Percentiles rank a stretch among this genome's conserved stretches.
These are phyloP conservation scores for Fusarium oxysporum DNA, from an alignment of 2,329 filamentous ascomycete genomes.

Conservation along the genomic window DNA sequence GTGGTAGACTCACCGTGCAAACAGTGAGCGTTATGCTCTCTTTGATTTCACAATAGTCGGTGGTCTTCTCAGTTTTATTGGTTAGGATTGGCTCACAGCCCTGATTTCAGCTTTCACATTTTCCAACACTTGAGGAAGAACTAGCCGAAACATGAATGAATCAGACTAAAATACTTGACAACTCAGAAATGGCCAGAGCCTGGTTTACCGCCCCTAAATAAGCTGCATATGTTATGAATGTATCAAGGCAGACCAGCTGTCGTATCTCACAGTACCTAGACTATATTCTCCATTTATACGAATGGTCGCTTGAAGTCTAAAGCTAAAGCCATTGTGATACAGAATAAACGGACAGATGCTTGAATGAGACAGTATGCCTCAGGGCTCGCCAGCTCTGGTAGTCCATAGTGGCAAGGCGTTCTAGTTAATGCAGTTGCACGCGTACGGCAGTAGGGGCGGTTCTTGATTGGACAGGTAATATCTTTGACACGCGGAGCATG, in stretches of 20 bases:
- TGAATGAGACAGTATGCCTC: constrained; percentile 1
- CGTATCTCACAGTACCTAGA: not conserved
- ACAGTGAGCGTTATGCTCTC: not conserved
- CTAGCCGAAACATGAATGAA: not conserved
- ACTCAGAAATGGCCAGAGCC: not conserved
- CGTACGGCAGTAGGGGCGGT: not conserved
- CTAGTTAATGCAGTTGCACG: constrained; percentile 21
- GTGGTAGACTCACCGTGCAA: not conserved
- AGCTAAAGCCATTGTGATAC: constrained; percentile 6
- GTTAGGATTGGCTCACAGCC: not conserved
- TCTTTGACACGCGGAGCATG: constrained; percentile 33
- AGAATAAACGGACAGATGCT: not conserved
- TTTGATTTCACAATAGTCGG: not conserved
- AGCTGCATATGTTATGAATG: not conserved
- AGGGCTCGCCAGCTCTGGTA: not conserved
- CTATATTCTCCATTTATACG: not conserved
- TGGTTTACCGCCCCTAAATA: not conserved
- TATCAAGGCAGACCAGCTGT: not conserved
- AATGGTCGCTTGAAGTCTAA: not conserved
- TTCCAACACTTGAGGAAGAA: not conserved
- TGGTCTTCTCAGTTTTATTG: not conserved
- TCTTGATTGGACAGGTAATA: constrained; percentile 24
- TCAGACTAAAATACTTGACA: not conserved
- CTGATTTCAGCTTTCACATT: not conserved
- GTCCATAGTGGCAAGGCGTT: constrained; percentile 25